Evolutionary conservation across 306 rosid genomes (phyloP).

Genomic region (Medicago truncatula): MtrunA17r5.0-ANR NC_053045.1:64372501-64373000

Average conservation of each 20-base stretch:
- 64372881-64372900: slow-evolving; percentile 6
- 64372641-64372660: slow-evolving; percentile 96
- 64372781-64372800: slow-evolving; percentile 29
- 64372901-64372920: slow-evolving; percentile 8
- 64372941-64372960: slow-evolving; percentile 16
- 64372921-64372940: slow-evolving; percentile 1
- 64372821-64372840: not conserved
- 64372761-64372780: slow-evolving; percentile 16
- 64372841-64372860: slow-evolving; percentile 9
- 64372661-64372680: slow-evolving; percentile 95
- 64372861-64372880: not conserved
- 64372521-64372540: not conserved
- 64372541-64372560: not conserved
- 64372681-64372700: slow-evolving; percentile 83
- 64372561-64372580: not conserved
- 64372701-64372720: slow-evolving; percentile 83
- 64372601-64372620: slow-evolving; percentile 15
- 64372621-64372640: slow-evolving; percentile 74
- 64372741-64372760: slow-evolving; percentile 20
- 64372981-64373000: slow-evolving; percentile 4
- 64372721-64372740: slow-evolving; percentile 39
- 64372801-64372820: not conserved
- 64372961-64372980: slow-evolving; percentile 27
- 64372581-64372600: not conserved
- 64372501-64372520: not conserved